Evolutionary conservation across 1,139 yeast genomes (phyloP).

Genomic region (Diutina mesorugosa): DNA sequence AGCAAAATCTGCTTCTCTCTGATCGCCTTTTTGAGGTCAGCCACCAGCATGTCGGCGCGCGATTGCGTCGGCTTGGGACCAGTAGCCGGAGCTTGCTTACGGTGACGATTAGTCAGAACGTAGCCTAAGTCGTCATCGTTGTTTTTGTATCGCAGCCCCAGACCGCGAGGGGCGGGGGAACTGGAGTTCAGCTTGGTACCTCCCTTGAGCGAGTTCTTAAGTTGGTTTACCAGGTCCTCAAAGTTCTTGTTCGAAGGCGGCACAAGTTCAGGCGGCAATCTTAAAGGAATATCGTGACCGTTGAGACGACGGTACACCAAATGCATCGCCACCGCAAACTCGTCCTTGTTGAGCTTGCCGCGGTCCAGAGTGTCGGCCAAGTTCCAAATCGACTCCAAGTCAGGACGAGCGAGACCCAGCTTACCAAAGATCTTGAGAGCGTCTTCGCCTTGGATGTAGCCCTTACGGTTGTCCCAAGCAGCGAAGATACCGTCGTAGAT

Average conservation of each 20-base stretch:
- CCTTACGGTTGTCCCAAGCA: conserved; percentile 74
- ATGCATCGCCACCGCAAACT: conserved; percentile 78
- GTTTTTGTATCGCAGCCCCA: conserved; percentile 53
- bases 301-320: conserved; percentile 62
- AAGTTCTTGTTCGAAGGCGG: conserved; percentile 68
- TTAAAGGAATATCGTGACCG: conserved; percentile 60
- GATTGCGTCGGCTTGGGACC: conserved; percentile 10
- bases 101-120: conserved; percentile 55
- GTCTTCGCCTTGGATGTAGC: conserved; percentile 65
- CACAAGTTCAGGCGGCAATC: conserved; percentile 59
- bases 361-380: conserved; percentile 58
- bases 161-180: conserved; percentile 14
- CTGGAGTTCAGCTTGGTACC: conserved; percentile 9
- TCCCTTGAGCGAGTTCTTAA: conserved; percentile 26
- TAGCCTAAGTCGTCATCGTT: conserved; percentile 53
- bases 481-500: conserved; percentile 78
- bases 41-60: conserved; percentile 21
- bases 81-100: conserved; percentile 15
- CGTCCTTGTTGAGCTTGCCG: conserved; percentile 65
- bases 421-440: conserved; percentile 84
- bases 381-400: conserved; percentile 86
- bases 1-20: conserved; percentile 59
- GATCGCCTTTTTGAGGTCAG: conserved; percentile 47
- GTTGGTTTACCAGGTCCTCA: conserved; percentile 29
- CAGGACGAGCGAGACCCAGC: conserved; percentile 76